Base-by-base conservation (phyloP, 805 yeast species). In the Wickerhamiella allomyrinae region DNA sequence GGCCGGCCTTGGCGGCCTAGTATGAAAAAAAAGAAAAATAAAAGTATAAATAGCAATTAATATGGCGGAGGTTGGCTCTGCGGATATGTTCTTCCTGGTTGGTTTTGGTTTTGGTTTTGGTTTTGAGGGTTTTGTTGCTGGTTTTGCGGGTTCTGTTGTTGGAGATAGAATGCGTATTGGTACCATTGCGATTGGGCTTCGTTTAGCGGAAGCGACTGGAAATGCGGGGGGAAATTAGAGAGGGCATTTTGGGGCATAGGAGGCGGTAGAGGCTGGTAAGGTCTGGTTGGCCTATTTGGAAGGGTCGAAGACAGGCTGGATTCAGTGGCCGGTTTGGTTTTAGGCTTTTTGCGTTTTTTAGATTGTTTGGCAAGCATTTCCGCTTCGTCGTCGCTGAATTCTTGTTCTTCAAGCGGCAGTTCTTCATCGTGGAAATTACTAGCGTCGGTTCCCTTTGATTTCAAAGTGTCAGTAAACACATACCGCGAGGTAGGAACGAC, bases 341-440 rank as follows among this genome's bases (percentile, higher is more conserved):
- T n/a, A 29, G 27, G 7, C 41, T 31, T 20, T 6, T 50, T 48
- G 19, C 73, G 73, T 60, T 79, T 83, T 57, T 71, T 77, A 19
- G 68, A 60, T 41, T 70, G 73, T 56, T 80, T 87, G 36, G 73
- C 73, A 27, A 73, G 78, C 51, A 76, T 71, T 58, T 91, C 97
- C 46, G 73, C 74, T 56, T 89, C 97, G 59, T 91, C 97, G 58
- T 91, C 97, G 1, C 95, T 83, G 51, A 79, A 89, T 57, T 89
- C 97, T 58, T 84, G 94, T 58, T 91, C 97, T 23, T 82, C 93
- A 51, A 77, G 86, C 0, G 95, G 85, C 23, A 89, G 61, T 55
- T 91, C 98, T 62, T 91, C 97, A 59, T 91, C 98, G 57, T 84
- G 80, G 58, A 84, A 78, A 53, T 91, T 91, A 54, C 94, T 81